Percentiles rank a stretch among this genome's conserved stretches.
Conservation (phyloP, 1,139 yeast species). For the Candida tetrigidarum region DNA sequence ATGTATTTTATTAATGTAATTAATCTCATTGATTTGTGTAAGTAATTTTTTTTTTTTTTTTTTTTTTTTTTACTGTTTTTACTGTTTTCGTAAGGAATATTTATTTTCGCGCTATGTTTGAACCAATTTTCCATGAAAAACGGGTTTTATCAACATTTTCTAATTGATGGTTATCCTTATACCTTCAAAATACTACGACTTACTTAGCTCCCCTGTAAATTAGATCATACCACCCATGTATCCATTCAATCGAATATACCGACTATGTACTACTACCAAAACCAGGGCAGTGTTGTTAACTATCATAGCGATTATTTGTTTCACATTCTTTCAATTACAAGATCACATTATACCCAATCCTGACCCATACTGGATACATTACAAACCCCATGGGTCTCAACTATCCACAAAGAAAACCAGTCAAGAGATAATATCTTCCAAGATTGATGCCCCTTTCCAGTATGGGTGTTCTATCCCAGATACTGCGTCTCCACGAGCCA, state of each 20-base stretch:
- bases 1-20: conserved; percentile 3
- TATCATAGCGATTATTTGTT: neutral
- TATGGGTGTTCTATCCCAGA: conserved; percentile 56
- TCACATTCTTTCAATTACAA: neutral
- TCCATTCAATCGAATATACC: neutral
- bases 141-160: too few relatives aligned
- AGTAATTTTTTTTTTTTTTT: too few relatives aligned
- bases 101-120: too few relatives aligned
- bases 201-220: too few relatives aligned
- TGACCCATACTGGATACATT: conserved; percentile 16
- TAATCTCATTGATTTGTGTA: too few relatives aligned
- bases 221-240: too few relatives aligned
- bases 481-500: conserved; percentile 44
- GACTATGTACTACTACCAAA: neutral
- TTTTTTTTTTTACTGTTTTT: too few relatives aligned
- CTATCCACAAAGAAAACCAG: conserved; percentile 16
- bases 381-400: neutral
- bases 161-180: too few relatives aligned
- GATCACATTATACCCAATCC: conserved; percentile 8
- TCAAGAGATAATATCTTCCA: conserved; percentile 30
- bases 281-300: neutral
- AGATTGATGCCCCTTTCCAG: conserved; percentile 47
- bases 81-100: too few relatives aligned
- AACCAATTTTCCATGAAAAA: too few relatives aligned
- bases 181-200: too few relatives aligned